Percentiles rank a stretch among this genome's conserved stretches.
These are phyloP conservation scores for Podaxis sp. DNA, from an alignment of 768 basidiomycete species.

Conservation along the genomic window DNA sequence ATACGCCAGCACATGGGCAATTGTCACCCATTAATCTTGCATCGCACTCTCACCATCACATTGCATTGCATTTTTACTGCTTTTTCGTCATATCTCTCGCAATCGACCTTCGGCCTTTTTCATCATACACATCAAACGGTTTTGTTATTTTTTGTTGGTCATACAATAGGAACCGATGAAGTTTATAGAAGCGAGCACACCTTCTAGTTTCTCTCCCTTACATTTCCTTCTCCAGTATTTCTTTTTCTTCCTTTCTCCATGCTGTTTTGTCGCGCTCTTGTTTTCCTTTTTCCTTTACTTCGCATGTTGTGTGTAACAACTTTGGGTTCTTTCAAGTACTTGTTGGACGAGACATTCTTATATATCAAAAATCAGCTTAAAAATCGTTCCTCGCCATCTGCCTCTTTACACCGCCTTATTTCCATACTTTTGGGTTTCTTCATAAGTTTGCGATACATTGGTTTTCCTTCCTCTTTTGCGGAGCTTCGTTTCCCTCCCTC, in stretches of 20 bases:
- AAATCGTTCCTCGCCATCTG: background rate
- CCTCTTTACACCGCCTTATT: background rate
- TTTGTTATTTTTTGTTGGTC: constrained; percentile 14
- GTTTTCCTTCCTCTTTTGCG: background rate
- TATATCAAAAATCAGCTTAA: background rate
- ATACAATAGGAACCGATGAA: constrained; percentile 17
- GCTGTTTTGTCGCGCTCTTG: constrained; percentile 8
- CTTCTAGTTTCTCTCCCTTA: background rate
- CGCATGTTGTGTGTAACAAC: constrained; percentile 16
- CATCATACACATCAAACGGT: constrained; percentile 16
- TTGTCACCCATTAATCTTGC: constrained; percentile 15
- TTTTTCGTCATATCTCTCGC: constrained; percentile 9
- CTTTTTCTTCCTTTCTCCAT: background rate
- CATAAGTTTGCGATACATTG: background rate
- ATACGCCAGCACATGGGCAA: constrained; percentile 13
- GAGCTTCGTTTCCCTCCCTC: background rate
- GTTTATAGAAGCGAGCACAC: constrained; percentile 16
- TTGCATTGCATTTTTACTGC: constrained; percentile 16
- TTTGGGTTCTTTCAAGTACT: constrained; percentile 14
- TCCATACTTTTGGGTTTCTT: background rate
- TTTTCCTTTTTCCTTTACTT: constrained; percentile 3
- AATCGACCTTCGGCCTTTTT: constrained; percentile 9
- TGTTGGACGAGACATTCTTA: constrained; percentile 17
- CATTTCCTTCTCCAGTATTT: background rate
- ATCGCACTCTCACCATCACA: constrained; percentile 5